Evolutionary conservation across 495 filamentous ascomycete genomes (phyloP).

Genomic region (Tuber melanosporum): DNA sequence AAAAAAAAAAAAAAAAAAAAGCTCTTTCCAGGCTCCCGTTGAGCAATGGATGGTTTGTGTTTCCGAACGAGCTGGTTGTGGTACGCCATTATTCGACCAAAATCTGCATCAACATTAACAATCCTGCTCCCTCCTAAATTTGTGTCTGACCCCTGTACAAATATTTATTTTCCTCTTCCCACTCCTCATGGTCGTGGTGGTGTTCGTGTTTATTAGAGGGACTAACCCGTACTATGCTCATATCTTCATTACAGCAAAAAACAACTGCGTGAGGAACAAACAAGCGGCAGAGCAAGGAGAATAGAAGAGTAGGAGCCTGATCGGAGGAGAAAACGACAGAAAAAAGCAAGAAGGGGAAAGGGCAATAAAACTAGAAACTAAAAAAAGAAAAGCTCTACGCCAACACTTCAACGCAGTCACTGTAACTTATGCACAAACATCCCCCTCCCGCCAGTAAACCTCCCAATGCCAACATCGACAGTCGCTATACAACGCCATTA

Average conservation of each 20-base stretch:
- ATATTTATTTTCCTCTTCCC: background rate
- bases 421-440: constrained; percentile 9
- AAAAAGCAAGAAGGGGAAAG: background rate
- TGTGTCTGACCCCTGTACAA: background rate
- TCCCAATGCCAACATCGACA: background rate
- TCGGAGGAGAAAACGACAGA: background rate
- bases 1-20: too few species aligned
- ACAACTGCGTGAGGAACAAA: background rate
- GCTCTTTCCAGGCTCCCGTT: too few species aligned
- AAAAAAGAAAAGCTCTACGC: constrained; percentile 13
- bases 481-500: constrained; percentile 10
- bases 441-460: constrained; percentile 11
- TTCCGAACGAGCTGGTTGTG: too few species aligned
- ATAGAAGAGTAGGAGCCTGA: background rate
- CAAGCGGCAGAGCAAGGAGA: background rate
- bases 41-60: too few species aligned
- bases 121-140: background rate
- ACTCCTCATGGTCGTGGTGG: background rate
- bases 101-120: background rate
- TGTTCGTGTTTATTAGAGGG: background rate
- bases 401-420: constrained; percentile 21
- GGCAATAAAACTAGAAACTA: constrained; percentile 13
- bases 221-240: background rate
- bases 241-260: background rate
- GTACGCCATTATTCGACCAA: too few species aligned